Evolutionary conservation across 129 eudicot genomes (phyloP), one percentile per base, ranked within the genome.

Genomic region (Artemisia argyi): DNA sequence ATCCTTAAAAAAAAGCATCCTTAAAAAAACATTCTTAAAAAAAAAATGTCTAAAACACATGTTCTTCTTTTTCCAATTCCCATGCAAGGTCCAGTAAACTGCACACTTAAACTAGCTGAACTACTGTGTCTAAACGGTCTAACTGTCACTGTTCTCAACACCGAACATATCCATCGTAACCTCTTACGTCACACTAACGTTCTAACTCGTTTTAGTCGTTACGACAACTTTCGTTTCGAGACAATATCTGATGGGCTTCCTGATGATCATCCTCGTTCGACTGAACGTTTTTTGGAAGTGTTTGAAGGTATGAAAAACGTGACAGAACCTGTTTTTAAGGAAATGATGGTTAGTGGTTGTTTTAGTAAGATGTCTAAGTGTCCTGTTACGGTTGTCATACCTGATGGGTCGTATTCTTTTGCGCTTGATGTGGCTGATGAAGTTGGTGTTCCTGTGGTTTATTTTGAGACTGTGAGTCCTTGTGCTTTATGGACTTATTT

Each of bases 41-140:
- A n/a, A 56, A 61, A 10, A 11, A 9, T 72, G 22, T 26, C 82
- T 63, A 80, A 87, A 32, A 24, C 65, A 3, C 95, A 85, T 70
- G 95, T 80, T 22, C 77, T 88, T 66, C 76, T 88, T n/a, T 85
- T 88, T 76, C 90, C 88, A 3, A 53, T 85, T 24, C 95, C 95
- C 11, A 68, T 83, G 56, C 95, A 88, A 61, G 86, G 95, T 60
- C 90, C 88, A 19, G 83, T 85, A 1, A 88, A 83, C 67, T 83
- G 77, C 14, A 85, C 66, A 78, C 85, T 88, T 61, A 83, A 83
- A 73, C 65, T 88, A 26, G 95, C 90, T 5, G 90, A 88, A 53
- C 78, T 88, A 15, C 61, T 88, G 7, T 85, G 81, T 65, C 63
- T 85, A 22, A 42, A 69, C 49, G 77, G 70, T 70, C 28, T 88